These are phyloP conservation scores for Tulasnella sp. DNA, from an alignment of 768 basidiomycete genomes.

Conservation along the genomic window DNA sequence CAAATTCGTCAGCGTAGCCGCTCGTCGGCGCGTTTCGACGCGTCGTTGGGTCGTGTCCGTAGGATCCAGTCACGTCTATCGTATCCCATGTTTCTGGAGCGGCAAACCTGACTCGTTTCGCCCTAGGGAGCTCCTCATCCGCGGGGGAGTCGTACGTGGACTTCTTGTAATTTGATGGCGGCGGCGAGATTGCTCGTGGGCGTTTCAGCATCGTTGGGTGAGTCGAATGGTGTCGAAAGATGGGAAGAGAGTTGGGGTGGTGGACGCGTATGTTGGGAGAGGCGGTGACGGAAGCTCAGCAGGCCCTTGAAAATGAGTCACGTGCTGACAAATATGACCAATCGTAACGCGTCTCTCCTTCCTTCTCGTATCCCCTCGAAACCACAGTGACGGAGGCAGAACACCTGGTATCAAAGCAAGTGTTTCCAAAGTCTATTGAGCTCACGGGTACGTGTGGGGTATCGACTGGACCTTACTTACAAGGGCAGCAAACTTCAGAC, in stretches of 20 bases:
- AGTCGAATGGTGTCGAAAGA: not conserved
- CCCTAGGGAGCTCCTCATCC: not conserved
- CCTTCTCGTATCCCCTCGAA: no score
- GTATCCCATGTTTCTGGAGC: not conserved
- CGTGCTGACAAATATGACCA: no score
- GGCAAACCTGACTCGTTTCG: constrained; percentile 1
- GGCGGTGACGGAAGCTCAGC: not conserved
- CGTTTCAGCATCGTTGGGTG: not conserved
- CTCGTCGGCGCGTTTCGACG: not conserved
- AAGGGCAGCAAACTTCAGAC: no score
- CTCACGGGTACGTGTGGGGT: no score
- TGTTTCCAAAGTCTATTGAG: no score
- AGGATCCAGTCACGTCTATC: not conserved
- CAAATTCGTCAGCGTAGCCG: not conserved
- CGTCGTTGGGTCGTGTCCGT: not conserved
- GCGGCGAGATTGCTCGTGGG: not conserved
- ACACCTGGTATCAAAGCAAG: no score
- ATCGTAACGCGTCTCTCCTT: no score
- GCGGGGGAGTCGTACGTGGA: not conserved
- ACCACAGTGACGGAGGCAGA: no score
- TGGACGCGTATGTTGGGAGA: not conserved
- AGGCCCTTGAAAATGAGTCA: not conserved
- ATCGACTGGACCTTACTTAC: no score
- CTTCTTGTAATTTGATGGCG: not conserved
- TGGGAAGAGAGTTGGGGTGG: not conserved